Evolutionary conservation across 805 yeast genomes (phyloP).

Genomic region (Zygotorulaspora florentina): DNA sequence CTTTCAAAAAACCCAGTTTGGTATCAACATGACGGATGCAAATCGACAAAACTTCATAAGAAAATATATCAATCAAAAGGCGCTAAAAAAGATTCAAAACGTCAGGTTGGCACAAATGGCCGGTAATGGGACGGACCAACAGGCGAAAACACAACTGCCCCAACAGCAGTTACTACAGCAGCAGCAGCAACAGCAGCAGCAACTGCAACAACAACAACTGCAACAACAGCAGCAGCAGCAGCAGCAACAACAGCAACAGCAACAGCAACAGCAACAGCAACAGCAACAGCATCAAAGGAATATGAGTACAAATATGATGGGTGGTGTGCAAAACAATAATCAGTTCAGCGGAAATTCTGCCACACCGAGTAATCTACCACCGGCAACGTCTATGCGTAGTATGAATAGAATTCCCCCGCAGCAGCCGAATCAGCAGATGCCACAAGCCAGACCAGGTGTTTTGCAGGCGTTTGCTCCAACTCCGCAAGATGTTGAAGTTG

Average conservation of each 20-base stretch:
- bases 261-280: constrained; percentile 29
- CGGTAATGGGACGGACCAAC: constrained; percentile 16
- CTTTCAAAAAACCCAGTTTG: constrained; percentile 33
- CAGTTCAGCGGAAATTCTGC: constrained; percentile 12
- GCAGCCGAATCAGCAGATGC: constrained; percentile 19
- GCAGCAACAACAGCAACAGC: constrained; percentile 31
- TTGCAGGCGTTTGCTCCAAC: constrained; percentile 39
- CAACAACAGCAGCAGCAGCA: constrained; percentile 21
- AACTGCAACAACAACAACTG: constrained; percentile 25
- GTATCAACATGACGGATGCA: constrained; percentile 28
- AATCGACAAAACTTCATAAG: constrained; percentile 33
- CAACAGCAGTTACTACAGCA: constrained; percentile 13
- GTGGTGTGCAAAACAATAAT: constrained; percentile 2
- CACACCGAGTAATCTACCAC: constrained; percentile 15
- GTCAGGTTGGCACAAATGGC: constrained; percentile 28
- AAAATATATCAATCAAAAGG: constrained; percentile 37
- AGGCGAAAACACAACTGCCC: constrained; percentile 6
- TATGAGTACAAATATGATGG: constrained; percentile 4
- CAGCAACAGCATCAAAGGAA: constrained; percentile 10
- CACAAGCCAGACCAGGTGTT: constrained; percentile 21
- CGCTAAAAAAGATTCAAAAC: constrained; percentile 33
- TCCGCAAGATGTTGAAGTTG: constrained; percentile 58
- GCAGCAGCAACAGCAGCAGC: constrained; percentile 24
- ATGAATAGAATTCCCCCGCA: constrained; percentile 19
- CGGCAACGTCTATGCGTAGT: constrained; percentile 8